phyloP scores from a whole-genome alignment of 2,329 filamentous ascomycete species.

The Colletotrichum liriopes region DNA sequence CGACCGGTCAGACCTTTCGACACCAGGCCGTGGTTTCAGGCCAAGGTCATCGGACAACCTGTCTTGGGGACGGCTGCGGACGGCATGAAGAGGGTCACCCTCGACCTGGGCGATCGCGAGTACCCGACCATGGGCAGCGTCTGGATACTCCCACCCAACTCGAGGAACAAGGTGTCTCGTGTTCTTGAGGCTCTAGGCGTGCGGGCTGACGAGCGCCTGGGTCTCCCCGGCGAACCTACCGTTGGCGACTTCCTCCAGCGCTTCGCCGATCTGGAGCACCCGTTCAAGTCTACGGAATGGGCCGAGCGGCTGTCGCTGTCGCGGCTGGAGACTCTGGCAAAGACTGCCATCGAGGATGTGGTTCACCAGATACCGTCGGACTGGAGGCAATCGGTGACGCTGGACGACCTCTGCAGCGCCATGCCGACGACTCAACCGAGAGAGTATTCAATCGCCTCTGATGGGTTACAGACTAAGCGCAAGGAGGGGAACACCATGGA shows the following conservation, averaged over 20 bases:
- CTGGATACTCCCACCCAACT: slow-evolving; percentile 39
- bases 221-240: slow-evolving; percentile 20
- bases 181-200: slow-evolving; percentile 25
- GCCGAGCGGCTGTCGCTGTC: slow-evolving; percentile 14
- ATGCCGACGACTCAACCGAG: slow-evolving; percentile 38
- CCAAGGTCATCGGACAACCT: slow-evolving; percentile 27
- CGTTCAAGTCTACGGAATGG: slow-evolving; percentile 31
- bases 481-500: slow-evolving; percentile 27
- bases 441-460: slow-evolving; percentile 38
- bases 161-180: slow-evolving; percentile 36
- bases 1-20: slow-evolving; percentile 34
- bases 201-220: slow-evolving; percentile 13
- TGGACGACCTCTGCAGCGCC: slow-evolving; percentile 25
- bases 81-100: slow-evolving; percentile 38
- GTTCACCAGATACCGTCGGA: slow-evolving; percentile 26
- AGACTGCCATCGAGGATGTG: slow-evolving; percentile 31
- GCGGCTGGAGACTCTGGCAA: slow-evolving; percentile 15
- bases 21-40: slow-evolving; percentile 39
- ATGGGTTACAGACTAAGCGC: slow-evolving; percentile 15
- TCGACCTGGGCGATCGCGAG: slow-evolving; percentile 33
- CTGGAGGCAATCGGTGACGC: slow-evolving; percentile 24
- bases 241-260: slow-evolving; percentile 27
- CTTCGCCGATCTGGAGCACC: slow-evolving; percentile 31
- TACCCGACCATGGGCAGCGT: slow-evolving; percentile 39
- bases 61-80: slow-evolving; percentile 9